Evolutionary conservation across 2,329 filamentous ascomycete genomes (phyloP).

Genomic region (Sporothrix curviconia): DNA sequence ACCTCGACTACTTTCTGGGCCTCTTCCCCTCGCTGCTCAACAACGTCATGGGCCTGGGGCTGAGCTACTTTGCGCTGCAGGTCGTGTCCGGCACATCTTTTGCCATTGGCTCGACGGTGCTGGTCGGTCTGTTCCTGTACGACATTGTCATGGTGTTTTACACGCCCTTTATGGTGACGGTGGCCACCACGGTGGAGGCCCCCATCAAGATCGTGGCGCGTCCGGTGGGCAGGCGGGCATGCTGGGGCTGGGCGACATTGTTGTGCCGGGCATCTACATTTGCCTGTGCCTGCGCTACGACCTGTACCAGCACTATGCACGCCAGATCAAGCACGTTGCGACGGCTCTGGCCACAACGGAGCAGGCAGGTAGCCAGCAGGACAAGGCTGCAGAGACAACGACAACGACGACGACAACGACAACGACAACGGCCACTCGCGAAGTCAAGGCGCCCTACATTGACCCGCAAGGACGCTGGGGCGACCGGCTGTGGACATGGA

Average conservation of each 20-base stretch:
- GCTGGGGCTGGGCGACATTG: constrained; percentile 89
- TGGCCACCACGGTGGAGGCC: constrained; percentile 82
- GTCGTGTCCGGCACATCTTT: constrained; percentile 87
- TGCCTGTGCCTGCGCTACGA: constrained; percentile 87
- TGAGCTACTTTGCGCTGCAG: constrained; percentile 76
- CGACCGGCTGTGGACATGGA: constrained; percentile 68
- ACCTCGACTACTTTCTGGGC: constrained; percentile 61
- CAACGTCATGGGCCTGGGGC: constrained; percentile 79
- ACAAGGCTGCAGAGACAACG: constrained; percentile 28
- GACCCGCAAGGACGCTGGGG: constrained; percentile 71
- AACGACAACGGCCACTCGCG: constrained; percentile 31
- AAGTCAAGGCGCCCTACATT: constrained; percentile 46
- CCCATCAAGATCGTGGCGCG: constrained; percentile 80
- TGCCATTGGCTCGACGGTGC: constrained; percentile 68
- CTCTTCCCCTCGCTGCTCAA: constrained; percentile 49
- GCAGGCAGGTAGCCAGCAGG: constrained; percentile 22
- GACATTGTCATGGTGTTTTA: constrained; percentile 92
- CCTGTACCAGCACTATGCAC: constrained; percentile 73
- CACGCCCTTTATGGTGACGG: constrained; percentile 78
- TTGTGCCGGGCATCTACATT: constrained; percentile 86
- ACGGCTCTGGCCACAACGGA: constrained; percentile 31
- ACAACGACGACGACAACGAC: constrained; percentile 29
- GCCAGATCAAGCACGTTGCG: constrained; percentile 49
- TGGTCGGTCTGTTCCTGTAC: constrained; percentile 81
- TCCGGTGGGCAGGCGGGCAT: constrained; percentile 65